Conservation (phyloP, 371 early-diverging fungal genomes). For the Mucor saturninus region DNA sequence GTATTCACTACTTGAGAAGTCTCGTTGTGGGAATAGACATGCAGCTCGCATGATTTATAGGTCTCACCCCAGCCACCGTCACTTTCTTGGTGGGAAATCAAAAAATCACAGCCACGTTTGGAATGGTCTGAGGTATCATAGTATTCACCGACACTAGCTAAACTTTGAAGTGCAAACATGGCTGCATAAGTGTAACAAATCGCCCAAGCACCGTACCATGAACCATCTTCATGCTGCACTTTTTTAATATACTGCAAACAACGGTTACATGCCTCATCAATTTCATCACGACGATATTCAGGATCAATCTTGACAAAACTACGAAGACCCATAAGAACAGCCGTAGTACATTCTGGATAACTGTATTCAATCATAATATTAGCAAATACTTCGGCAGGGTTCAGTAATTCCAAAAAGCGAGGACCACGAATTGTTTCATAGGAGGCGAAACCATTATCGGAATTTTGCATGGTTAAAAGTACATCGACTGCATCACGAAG, state of each 20-base stretch:
- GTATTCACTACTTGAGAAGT: conserved; percentile 93
- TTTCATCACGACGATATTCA: conserved; percentile 81
- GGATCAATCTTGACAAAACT: conserved; percentile 81
- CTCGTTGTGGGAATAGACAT: conserved; percentile 67
- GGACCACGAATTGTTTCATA: conserved; percentile 90
- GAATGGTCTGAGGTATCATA: conserved; percentile 71
- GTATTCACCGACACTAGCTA: conserved; percentile 82
- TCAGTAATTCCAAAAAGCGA: conserved; percentile 80
- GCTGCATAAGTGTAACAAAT: conserved; percentile 98
- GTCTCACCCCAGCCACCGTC: conserved; percentile 99
- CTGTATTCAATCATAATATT: conserved; percentile 97
- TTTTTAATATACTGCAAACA: conserved; percentile 76
- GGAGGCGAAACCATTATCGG: conserved; percentile 88
- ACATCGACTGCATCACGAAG: conserved; percentile 89
- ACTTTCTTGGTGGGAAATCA: conserved; percentile 79
- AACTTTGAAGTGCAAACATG: conserved; percentile 90
- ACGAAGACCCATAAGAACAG: conserved; percentile 84
- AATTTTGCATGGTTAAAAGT: conserved; percentile 90
- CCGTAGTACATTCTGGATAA: conserved; percentile 97
- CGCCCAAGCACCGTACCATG: conserved; percentile 97
- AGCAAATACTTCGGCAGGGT: conserved; percentile 95
- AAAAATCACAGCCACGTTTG: conserved; percentile 79
- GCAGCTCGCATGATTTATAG: conserved; percentile 85
- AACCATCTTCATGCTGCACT: conserved; percentile 83
- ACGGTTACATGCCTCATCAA: conserved; percentile 68